These are phyloP conservation scores for Pythium aquatile DNA, from an alignment of 352 stramenopile genomes.

Conservation along the genomic window DNA sequence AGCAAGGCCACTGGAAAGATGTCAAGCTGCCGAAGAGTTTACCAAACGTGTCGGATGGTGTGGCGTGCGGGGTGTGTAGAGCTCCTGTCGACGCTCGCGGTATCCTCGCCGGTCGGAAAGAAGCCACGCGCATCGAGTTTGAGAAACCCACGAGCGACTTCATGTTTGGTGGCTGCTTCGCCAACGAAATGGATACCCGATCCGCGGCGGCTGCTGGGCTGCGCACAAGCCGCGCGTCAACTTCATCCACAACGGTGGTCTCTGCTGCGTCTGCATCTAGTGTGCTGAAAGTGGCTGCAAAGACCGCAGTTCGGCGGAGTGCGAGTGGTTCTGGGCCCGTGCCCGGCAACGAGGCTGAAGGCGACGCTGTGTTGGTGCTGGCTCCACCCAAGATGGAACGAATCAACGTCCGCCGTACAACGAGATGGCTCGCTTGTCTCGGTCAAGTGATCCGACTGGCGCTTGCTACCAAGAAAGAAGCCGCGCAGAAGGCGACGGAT, in stretches of 20 bases:
- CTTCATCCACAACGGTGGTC: background rate
- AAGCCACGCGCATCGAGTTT: constrained; percentile 49
- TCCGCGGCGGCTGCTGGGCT: constrained; percentile 11
- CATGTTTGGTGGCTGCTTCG: constrained; percentile 58
- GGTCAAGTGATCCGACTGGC: constrained; percentile 66
- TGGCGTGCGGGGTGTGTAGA: constrained; percentile 62
- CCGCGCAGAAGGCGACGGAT: background rate
- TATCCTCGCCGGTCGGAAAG: constrained; percentile 51
- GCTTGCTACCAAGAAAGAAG: constrained; percentile 17
- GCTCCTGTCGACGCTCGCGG: constrained; percentile 48
- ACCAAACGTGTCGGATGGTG: constrained; percentile 41
- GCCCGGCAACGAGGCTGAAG: constrained; percentile 15
- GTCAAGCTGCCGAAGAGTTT: constrained; percentile 54
- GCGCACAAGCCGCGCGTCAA: constrained; percentile 10
- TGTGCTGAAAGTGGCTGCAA: background rate
- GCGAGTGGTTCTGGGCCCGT: background rate
- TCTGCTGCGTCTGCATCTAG: background rate
- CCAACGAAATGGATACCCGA: constrained; percentile 37
- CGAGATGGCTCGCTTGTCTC: constrained; percentile 64
- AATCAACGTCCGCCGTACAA: constrained; percentile 77
- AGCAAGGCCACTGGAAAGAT: constrained; percentile 57
- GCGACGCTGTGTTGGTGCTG: constrained; percentile 29
- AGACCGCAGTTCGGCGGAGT: constrained; percentile 11
- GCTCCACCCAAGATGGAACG: constrained; percentile 72
- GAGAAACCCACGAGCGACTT: constrained; percentile 62